A percentile compares a stretch with the other conserved stretches of the same genome.
These are phyloP conservation scores for Calocybe gangraenosa DNA, from an alignment of 768 basidiomycete species.

Conservation along the genomic window DNA sequence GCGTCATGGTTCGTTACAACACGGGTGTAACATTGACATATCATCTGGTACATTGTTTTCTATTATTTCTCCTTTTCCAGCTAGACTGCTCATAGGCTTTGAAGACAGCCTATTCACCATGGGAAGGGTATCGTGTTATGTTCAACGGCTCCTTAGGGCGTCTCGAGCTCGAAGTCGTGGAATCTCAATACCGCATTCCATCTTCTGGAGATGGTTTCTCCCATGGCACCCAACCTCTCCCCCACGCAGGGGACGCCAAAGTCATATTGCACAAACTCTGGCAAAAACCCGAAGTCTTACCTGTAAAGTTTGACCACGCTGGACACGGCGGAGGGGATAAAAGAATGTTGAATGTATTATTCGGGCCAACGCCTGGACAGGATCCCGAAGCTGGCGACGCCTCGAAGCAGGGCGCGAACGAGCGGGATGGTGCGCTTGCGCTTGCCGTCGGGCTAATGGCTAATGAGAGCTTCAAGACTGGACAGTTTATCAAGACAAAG, in stretches of 20 bases:
- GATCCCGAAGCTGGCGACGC: conserved; percentile 36
- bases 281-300: conserved; percentile 36
- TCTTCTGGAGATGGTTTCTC: conserved; percentile 27
- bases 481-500: conserved; percentile 35
- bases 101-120: conserved; percentile 39
- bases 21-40: conserved; percentile 48
- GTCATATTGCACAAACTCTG: conserved; percentile 43
- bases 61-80: background rate
- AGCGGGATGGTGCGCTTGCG: conserved; percentile 43
- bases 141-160: conserved; percentile 50
- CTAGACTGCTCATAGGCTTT: background rate
- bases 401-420: conserved; percentile 41
- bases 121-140: conserved; percentile 49
- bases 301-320: conserved; percentile 35
- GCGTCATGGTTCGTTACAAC: conserved; percentile 42
- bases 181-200: conserved; percentile 33
- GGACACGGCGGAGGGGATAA: conserved; percentile 47
- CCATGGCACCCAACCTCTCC: conserved; percentile 33
- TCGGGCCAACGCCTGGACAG: conserved; percentile 42
- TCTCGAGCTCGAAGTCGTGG: conserved; percentile 48
- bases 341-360: conserved; percentile 43
- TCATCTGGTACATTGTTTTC: conserved; percentile 33
- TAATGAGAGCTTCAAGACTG: conserved; percentile 46
- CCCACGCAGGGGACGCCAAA: conserved; percentile 37
- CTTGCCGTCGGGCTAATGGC: conserved; percentile 45